phyloP scores from a whole-genome alignment of 2,329 filamentous ascomycete species.

The Piedraia hortae region DNA sequence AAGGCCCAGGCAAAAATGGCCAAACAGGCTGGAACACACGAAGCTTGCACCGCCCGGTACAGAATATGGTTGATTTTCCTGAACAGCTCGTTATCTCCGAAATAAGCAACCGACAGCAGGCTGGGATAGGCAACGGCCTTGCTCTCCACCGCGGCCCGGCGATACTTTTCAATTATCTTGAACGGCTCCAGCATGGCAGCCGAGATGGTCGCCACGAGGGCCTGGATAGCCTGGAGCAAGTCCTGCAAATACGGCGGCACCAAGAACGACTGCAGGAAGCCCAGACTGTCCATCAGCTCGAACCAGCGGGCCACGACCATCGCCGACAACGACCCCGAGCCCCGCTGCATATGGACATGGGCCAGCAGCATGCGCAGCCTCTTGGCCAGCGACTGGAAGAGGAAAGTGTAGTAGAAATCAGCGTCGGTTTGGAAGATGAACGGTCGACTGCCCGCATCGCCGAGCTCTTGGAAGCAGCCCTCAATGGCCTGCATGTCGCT shows the following conservation, averaged over 20 bases:
- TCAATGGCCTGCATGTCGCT: neutral
- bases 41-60: slow-evolving; percentile 27
- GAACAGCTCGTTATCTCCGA: slow-evolving; percentile 42
- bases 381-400: slow-evolving; percentile 26
- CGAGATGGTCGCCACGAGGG: slow-evolving; percentile 41
- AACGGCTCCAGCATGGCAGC: slow-evolving; percentile 44
- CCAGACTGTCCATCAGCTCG: slow-evolving; percentile 35
- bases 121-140: slow-evolving; percentile 5
- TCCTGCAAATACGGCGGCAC: slow-evolving; percentile 14
- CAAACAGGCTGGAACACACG: slow-evolving; percentile 37
- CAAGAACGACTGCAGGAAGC: slow-evolving; percentile 39
- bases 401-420: slow-evolving; percentile 18
- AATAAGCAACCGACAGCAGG: slow-evolving; percentile 25
- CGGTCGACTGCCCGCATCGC: slow-evolving; percentile 2
- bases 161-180: slow-evolving; percentile 19
- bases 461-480: slow-evolving; percentile 1
- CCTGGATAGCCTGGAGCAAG: slow-evolving; percentile 30
- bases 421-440: slow-evolving; percentile 11
- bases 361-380: slow-evolving; percentile 24
- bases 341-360: slow-evolving; percentile 16
- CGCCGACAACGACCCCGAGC: slow-evolving; percentile 4
- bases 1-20: slow-evolving; percentile 60
- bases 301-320: slow-evolving; percentile 44
- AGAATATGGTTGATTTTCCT: slow-evolving; percentile 47
- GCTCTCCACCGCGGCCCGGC: slow-evolving; percentile 3